Percentiles rank a stretch among this genome's conserved stretches.
phyloP scores from a whole-genome alignment of 164 flowering plant species.

The Vitis vinifera region ASM3070453v1 NC_081811.1:26239501-26240000 shows the following conservation, averaged over 20 bases:
- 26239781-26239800: too few species aligned
- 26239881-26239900: too few species aligned
- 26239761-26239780: too few species aligned
- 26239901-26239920: too few species aligned
- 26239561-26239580: constrained; percentile 90
- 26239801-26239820: too few species aligned
- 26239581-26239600: constrained; percentile 96
- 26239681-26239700: neutral
- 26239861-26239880: too few species aligned
- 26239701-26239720: neutral
- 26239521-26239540: constrained; percentile 60
- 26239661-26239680: constrained; percentile 46
- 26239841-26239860: too few species aligned
- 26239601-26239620: constrained; percentile 82
- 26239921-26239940: too few species aligned
- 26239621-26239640: constrained; percentile 97
- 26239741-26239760: neutral
- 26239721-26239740: neutral
- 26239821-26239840: too few species aligned
- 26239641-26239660: constrained; percentile 93
- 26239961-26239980: too few species aligned
- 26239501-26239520: constrained; percentile 61
- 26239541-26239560: constrained; percentile 62
- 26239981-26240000: too few species aligned
- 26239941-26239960: too few species aligned